phyloP scores from a whole-genome alignment of 768 basidiomycete species.

The Psilocybe subaeruginosa region DNA sequence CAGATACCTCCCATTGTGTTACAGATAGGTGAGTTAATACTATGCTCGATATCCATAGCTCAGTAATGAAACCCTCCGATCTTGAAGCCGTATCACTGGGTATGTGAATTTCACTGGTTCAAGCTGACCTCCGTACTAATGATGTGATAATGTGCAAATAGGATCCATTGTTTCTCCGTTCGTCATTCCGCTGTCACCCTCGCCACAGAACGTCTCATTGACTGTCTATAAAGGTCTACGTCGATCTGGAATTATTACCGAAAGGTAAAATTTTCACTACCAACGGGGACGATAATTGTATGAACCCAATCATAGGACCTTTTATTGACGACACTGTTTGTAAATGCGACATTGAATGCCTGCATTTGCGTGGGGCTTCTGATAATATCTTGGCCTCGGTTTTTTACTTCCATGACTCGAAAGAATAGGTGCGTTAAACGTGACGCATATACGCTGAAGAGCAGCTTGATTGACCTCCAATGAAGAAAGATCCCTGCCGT shows the following conservation, averaged over 20 bases:
- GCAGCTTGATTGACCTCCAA: neutral
- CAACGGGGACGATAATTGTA: no score
- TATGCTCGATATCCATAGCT: no score
- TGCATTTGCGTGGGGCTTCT: conserved; percentile 1
- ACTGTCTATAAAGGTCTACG: neutral
- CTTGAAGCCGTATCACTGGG: neutral
- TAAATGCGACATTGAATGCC: neutral
- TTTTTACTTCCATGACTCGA: neutral
- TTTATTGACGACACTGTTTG: neutral
- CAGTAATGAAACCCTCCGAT: neutral
- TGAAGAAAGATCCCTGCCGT: neutral
- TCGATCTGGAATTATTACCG: conserved; percentile 5
- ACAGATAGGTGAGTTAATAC: neutral
- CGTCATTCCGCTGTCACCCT: neutral
- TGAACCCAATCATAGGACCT: neutral
- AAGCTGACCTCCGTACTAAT: neutral
- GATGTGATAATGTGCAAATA: neutral
- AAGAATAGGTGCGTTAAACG: neutral
- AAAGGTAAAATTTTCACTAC: neutral
- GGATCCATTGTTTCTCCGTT: neutral
- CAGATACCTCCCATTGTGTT: neutral
- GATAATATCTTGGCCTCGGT: neutral
- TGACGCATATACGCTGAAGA: neutral
- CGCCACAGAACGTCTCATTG: neutral
- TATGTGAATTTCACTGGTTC: neutral